Conservation (phyloP, 1,139 yeast genomes). For the Diutina catenulata region DNA sequence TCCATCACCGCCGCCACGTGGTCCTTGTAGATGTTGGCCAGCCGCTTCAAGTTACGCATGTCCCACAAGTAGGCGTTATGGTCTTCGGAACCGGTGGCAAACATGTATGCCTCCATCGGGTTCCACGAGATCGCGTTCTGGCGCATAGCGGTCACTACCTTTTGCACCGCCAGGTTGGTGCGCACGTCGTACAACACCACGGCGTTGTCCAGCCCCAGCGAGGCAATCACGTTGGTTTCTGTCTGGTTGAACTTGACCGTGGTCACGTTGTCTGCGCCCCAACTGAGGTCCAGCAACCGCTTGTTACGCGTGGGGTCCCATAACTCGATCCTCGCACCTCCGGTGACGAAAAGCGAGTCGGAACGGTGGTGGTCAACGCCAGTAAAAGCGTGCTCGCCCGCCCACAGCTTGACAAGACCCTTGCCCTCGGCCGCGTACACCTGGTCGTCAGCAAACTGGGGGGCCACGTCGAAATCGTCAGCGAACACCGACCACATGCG, state of each 20-base stretch:
- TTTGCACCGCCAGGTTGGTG: conserved; percentile 88
- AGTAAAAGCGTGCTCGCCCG: conserved; percentile 77
- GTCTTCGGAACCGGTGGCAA: conserved; percentile 90
- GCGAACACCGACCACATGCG: conserved; percentile 67
- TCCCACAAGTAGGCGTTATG: conserved; percentile 93
- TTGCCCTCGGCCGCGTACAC: neutral
- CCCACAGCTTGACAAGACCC: conserved; percentile 62
- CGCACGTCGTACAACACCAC: conserved; percentile 84
- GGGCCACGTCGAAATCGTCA: conserved; percentile 26
- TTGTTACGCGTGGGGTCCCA: conserved; percentile 83
- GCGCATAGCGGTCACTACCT: conserved; percentile 70
- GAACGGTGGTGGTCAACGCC: conserved; percentile 78
- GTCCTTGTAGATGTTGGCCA: conserved; percentile 80
- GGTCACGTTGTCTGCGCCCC: conserved; percentile 93
- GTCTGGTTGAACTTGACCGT: conserved; percentile 82
- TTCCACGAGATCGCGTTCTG: conserved; percentile 90
- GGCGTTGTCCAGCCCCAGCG: conserved; percentile 88
- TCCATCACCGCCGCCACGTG: conserved; percentile 96
- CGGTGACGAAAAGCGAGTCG: conserved; percentile 74
- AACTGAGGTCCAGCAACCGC: conserved; percentile 65
- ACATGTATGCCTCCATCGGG: conserved; percentile 94
- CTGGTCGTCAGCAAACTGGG: conserved; percentile 12
- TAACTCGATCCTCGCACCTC: conserved; percentile 77
- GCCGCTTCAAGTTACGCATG: conserved; percentile 78
- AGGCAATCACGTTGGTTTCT: conserved; percentile 80